Percentiles rank a stretch among this genome's conserved stretches.
phyloP scores from a whole-genome alignment of 1,284 basidiomycete species.

The Marasmius tenuissimus region DNA sequence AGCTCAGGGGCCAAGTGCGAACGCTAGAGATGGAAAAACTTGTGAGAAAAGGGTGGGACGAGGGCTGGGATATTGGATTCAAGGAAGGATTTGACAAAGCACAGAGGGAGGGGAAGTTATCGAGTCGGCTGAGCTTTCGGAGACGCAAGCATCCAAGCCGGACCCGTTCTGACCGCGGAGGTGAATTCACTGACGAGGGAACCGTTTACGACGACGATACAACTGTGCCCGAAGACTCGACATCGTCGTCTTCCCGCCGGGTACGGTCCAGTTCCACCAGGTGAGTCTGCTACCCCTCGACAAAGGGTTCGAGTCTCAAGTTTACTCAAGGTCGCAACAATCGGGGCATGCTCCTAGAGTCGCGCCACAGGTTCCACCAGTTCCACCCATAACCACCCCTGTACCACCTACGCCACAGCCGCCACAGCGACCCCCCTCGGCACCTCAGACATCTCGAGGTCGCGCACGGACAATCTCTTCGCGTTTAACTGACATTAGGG shows the following conservation, averaged over 20 bases:
- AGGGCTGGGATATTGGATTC: conserved; percentile 12
- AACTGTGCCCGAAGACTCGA: background rate
- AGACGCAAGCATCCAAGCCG: background rate
- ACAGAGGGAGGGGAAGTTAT: conserved; percentile 3
- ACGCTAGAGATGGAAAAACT: conserved; percentile 6
- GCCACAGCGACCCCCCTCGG: conserved; percentile 2
- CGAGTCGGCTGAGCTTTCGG: background rate
- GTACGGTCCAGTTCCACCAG: conserved; percentile 3
- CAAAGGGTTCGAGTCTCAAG: background rate
- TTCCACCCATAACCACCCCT: conserved; percentile 1
- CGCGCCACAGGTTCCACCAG: conserved; percentile 1
- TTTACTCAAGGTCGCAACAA: background rate
- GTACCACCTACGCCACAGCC: background rate
- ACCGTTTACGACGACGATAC: conserved; percentile 2
- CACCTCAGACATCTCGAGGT: conserved; percentile 1
- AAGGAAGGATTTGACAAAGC: conserved; percentile 8
- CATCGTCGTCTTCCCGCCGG: background rate
- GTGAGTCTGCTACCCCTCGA: background rate
- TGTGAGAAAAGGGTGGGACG: conserved; percentile 11
- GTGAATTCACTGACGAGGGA: background rate
- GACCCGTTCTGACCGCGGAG: background rate
- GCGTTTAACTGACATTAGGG: background rate
- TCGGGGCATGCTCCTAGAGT: background rate
- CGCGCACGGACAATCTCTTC: conserved; percentile 7
- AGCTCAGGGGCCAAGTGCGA: conserved; percentile 4